phyloP scores from a whole-genome alignment of 768 basidiomycete species.

The Lactarius tabidus region DNA sequence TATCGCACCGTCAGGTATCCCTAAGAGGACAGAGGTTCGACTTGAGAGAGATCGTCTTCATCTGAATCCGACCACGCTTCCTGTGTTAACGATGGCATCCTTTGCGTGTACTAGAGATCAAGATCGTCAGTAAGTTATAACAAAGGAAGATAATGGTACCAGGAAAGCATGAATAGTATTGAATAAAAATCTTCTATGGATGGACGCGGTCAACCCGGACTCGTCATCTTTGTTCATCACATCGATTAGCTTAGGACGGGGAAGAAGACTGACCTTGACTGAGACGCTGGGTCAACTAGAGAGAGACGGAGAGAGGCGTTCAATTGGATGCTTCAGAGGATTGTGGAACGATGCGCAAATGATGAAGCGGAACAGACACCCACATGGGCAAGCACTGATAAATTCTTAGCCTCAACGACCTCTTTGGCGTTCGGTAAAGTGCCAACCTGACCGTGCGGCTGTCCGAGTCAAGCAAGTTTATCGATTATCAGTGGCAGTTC shows the following conservation, averaged over 20 bases:
- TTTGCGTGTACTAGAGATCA: not conserved
- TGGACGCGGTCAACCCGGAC: constrained; percentile 68
- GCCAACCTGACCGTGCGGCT: not conserved
- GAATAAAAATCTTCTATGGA: constrained; percentile 64
- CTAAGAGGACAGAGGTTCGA: constrained; percentile 75
- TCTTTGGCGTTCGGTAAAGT: not conserved
- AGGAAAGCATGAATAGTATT: constrained; percentile 96
- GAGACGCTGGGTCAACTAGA: not conserved
- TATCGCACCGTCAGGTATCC: constrained; percentile 74
- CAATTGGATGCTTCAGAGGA: not conserved
- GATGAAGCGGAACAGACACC: not conserved
- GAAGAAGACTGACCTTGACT: constrained; percentile 7
- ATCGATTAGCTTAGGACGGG: not conserved
- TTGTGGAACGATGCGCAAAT: not conserved
- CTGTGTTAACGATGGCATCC: constrained; percentile 43
- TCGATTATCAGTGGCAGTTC: not conserved
- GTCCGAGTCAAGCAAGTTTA: not conserved
- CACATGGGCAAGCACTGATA: not conserved
- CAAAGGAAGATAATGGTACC: constrained; percentile 38
- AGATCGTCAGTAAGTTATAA: constrained; percentile 21
- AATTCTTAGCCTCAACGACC: not conserved
- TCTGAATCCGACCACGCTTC: constrained; percentile 84
- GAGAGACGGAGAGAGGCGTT: not conserved
- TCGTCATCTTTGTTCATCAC: constrained; percentile 66
- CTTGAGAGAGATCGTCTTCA: constrained; percentile 49